Evolutionary conservation across 1,284 basidiomycete species (phyloP).

Genomic region (Tylopilus orsonianus): DNA sequence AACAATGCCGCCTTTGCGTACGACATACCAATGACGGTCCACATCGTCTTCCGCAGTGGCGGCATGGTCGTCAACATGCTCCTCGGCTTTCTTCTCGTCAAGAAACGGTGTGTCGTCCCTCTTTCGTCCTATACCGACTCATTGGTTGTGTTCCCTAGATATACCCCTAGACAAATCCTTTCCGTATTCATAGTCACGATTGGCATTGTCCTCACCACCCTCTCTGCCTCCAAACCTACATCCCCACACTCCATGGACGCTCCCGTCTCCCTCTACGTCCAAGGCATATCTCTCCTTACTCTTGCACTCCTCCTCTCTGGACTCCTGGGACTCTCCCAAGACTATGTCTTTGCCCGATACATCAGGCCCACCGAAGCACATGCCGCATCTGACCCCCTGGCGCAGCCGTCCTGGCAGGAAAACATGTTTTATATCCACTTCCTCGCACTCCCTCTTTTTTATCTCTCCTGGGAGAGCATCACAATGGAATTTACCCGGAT

Average conservation of each 20-base stretch:
- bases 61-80: conserved; percentile 83
- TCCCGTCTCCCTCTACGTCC: conserved; percentile 52
- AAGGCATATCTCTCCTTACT: conserved; percentile 73
- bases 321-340: conserved; percentile 84
- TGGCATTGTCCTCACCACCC: conserved; percentile 83
- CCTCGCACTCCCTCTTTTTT: conserved; percentile 72
- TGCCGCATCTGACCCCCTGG: conserved; percentile 17
- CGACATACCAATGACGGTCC: conserved; percentile 86
- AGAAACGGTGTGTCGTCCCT: conserved; percentile 36
- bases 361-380: conserved; percentile 36
- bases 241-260: conserved; percentile 21
- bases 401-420: conserved; percentile 74
- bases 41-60: conserved; percentile 93
- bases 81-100: conserved; percentile 64
- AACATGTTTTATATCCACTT: conserved; percentile 88
- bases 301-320: conserved; percentile 81
- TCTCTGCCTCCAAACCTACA: conserved; percentile 58
- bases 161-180: conserved; percentile 63
- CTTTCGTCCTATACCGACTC: neutral
- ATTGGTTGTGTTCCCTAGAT: conserved; percentile 42
- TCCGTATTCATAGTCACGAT: conserved; percentile 80
- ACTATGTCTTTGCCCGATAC: conserved; percentile 74
- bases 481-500: conserved; percentile 47
- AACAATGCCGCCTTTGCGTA: conserved; percentile 92
- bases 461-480: conserved; percentile 55